These are phyloP conservation scores for Lactarius vividus DNA, from an alignment of 768 basidiomycete species.

Conservation along the genomic window DNA sequence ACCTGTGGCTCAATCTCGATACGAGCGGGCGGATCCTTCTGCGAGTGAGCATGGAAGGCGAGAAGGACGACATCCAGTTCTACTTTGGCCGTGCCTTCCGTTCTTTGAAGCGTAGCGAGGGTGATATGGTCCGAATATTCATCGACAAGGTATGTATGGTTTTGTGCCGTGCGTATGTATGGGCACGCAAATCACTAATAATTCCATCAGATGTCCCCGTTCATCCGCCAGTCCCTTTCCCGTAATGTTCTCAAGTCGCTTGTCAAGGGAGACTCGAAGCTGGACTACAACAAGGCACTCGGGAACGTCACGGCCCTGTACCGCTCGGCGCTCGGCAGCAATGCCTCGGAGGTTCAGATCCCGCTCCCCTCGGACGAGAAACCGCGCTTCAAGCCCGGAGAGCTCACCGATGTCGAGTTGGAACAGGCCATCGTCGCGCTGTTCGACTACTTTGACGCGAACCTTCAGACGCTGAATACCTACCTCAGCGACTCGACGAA, in stretches of 20 bases:
- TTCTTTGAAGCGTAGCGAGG: constrained; percentile 87
- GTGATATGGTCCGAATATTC: constrained; percentile 93
- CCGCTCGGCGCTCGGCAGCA: constrained; percentile 70
- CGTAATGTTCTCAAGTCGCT: constrained; percentile 71
- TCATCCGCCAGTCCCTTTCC: constrained; percentile 86
- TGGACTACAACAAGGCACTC: constrained; percentile 90
- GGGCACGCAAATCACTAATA: not conserved
- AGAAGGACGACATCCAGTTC: constrained; percentile 97
- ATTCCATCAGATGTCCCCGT: constrained; percentile 77
- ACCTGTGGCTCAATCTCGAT: constrained; percentile 90
- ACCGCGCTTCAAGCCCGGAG: constrained; percentile 72
- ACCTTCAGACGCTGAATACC: constrained; percentile 86
- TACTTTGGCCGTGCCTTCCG: constrained; percentile 96
- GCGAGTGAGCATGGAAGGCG: constrained; percentile 96
- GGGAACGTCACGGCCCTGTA: constrained; percentile 80
- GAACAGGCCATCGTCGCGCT: constrained; percentile 88
- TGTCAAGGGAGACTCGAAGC: constrained; percentile 56
- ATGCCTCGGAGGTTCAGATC: constrained; percentile 67
- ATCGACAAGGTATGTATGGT: constrained; percentile 80
- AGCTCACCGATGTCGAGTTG: constrained; percentile 89
- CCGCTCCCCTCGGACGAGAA: constrained; percentile 74
- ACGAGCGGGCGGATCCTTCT: constrained; percentile 80
- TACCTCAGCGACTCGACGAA: constrained; percentile 81
- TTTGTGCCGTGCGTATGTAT: not conserved
- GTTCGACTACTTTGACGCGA: constrained; percentile 96